Base-by-base conservation (phyloP, 805 yeast species). In the Blastobotrys muscicola region DNA sequence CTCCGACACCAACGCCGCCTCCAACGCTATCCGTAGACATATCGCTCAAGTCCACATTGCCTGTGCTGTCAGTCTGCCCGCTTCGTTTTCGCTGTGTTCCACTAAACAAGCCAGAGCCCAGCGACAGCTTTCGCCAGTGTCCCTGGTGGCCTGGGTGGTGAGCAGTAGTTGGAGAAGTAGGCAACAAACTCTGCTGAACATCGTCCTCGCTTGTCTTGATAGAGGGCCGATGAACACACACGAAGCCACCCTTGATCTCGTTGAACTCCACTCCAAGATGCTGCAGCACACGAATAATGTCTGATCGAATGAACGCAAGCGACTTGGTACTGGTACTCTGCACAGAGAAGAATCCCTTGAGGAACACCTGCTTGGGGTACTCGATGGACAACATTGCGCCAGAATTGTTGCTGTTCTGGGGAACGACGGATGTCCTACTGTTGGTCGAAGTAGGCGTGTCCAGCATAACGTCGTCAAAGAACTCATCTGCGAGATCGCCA, bases 271-370 rank as follows among this genome's bases (percentile, higher is more conserved):
- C 92, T 23, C 85, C 86, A 57, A 85, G 69, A 49, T 77, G 77
- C 13, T 78, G 78, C 58, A 89, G 71, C 1, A 83, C 90, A 14
- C 78, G 73, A 26, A 89, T 83, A 34, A 89, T 79, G 58, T 84
- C 89, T 57, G 83, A 79, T 44, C 97, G 75, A 45, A 89, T 87
- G 49, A 85, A 83, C 9, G 94, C 89, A 44, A 90, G 70, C 13
- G 95, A 92, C 55, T 86, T 86, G 3, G 95, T 85, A 2, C 96
- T 86, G 0, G 97, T 89, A 1, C 95, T 85, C 65, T 89, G 96
- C 39, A 89, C 97, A 47, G 90, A 80, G 65, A 89, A 89, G 58
- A 90, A 89, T 1, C 97, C 97, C 59, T 87, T 85, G 60, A 89
- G 71, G 68, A 86, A 87, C 51, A 89, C 72, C 1, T 95, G 89